Percentiles rank a stretch among this genome's conserved stretches.
Conservation (phyloP, 2,329 filamentous ascomycete species). For the Colletotrichum australisinense region DNA sequence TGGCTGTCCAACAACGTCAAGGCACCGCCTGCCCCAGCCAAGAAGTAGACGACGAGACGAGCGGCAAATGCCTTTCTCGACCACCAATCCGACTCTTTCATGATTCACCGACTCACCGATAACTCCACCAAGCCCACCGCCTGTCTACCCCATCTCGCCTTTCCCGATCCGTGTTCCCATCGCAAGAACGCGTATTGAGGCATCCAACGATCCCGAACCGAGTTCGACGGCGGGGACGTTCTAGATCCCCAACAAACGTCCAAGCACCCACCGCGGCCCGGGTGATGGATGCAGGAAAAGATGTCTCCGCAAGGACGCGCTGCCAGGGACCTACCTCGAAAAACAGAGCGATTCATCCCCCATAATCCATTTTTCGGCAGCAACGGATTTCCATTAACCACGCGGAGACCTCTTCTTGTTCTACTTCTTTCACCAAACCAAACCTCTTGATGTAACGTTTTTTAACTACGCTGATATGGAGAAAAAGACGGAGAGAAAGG, state of each 20-base stretch:
- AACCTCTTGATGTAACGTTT: constrained; percentile 23
- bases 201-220: constrained; percentile 10
- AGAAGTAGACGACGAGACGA: constrained; percentile 57
- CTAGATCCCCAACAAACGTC: neutral
- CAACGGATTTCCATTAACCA: neutral
- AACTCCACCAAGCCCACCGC: neutral
- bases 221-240: neutral
- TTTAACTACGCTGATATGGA: constrained; percentile 19
- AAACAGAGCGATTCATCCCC: neutral
- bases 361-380: neutral
- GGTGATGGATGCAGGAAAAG: constrained; percentile 14
- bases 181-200: constrained; percentile 4
- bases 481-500: constrained; percentile 1
- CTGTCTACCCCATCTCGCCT: neutral
- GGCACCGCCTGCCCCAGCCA: constrained; percentile 64
- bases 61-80: neutral
- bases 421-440: constrained; percentile 3
- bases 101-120: neutral
- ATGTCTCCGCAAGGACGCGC: constrained; percentile 7
- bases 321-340: neutral
- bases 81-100: constrained; percentile 3
- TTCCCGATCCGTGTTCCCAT: constrained; percentile 1
- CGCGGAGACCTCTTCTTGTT: constrained; percentile 7
- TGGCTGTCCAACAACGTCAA: constrained; percentile 91
- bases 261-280: neutral